Percentiles rank a stretch among this genome's conserved stretches.
These are phyloP conservation scores for Anisodus tanguticus DNA, from an alignment of 257 asterid species.

Conservation along the genomic window DNA sequence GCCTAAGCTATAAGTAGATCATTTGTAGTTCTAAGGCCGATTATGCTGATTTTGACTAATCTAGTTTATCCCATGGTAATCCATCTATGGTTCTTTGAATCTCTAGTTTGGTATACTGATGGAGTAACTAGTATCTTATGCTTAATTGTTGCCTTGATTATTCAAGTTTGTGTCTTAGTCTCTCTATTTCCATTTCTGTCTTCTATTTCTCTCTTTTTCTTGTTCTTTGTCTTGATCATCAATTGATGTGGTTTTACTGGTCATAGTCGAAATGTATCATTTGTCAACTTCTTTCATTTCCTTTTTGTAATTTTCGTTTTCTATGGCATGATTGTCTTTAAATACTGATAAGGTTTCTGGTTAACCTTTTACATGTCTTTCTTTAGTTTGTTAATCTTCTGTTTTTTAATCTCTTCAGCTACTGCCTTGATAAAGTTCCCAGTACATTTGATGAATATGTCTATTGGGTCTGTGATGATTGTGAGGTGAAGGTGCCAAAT, in stretches of 20 bases:
- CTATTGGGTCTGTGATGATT: constrained; percentile 40
- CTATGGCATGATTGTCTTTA: neutral
- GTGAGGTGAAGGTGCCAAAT: constrained; percentile 21
- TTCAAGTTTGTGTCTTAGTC: neutral
- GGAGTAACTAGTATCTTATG: neutral
- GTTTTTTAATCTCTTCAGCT: constrained; percentile 28
- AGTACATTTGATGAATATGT: constrained; percentile 35
- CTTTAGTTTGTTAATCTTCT: constrained; percentile 2
- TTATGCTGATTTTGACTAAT: neutral
- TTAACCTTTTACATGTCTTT: neutral
- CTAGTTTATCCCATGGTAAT: neutral
- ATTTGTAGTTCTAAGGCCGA: neutral
- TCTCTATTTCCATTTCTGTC: neutral
- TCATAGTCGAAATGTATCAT: neutral
- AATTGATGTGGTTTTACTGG: neutral
- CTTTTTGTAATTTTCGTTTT: neutral
- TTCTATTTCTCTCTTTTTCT: neutral
- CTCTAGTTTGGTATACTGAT: neutral
- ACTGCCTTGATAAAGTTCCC: constrained; percentile 39
- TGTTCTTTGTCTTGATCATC: neutral
- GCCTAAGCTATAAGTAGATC: neutral
- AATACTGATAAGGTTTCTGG: constrained; percentile 13
- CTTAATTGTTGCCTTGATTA: neutral
- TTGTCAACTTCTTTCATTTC: neutral
- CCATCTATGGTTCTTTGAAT: neutral